Conservation (phyloP, 148 eudicot genomes). For the Rhododendron henanense region DNA sequence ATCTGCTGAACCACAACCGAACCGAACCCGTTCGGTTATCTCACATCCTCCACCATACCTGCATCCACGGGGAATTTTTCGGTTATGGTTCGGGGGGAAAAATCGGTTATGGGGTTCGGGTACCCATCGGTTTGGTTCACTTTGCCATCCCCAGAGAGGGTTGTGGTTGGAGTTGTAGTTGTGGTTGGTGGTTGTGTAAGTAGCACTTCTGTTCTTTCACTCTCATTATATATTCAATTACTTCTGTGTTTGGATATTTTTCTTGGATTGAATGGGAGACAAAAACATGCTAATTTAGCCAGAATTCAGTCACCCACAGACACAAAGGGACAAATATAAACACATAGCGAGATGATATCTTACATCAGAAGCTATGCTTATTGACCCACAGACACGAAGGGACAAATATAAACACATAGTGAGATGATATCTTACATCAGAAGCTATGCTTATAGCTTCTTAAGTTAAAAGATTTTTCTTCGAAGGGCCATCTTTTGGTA, state of each 20-base stretch:
- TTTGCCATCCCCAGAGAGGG: no score
- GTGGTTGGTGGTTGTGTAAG: no score
- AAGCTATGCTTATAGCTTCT: slow-evolving; percentile 2
- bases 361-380: neutral
- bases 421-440: neutral
- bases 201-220: neutral
- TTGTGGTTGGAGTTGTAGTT: no score
- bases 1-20: no score
- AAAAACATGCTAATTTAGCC: neutral
- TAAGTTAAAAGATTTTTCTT: neutral
- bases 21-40: no score
- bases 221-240: neutral
- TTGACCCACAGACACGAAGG: neutral
- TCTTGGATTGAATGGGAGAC: neutral
- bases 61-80: no score
- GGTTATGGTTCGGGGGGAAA: no score
- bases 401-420: neutral
- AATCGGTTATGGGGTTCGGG: no score
- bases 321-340: neutral
- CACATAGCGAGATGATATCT: neutral
- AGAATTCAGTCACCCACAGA: neutral
- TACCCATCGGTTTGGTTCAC: no score
- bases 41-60: no score
- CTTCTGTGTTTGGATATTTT: neutral
- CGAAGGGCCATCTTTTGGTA: neutral